Conservation (phyloP, 2,329 filamentous ascomycete species). For the Sclerotinia nivalis region DNA sequence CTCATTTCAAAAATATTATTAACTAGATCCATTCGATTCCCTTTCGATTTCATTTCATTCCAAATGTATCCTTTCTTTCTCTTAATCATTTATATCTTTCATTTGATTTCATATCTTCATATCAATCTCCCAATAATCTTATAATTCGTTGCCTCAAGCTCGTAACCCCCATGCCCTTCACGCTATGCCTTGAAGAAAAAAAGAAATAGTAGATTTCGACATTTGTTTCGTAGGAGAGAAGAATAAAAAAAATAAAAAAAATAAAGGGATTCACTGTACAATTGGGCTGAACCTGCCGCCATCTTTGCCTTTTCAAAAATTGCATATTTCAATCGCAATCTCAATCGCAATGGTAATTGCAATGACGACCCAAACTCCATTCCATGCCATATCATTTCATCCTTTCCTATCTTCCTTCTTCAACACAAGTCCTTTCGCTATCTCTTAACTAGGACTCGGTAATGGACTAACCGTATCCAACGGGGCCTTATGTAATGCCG, state of each 20-base stretch:
- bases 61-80: background rate
- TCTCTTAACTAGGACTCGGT: conserved; percentile 25
- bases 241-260: background rate
- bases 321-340: background rate
- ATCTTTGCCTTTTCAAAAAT: background rate
- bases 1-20: too few relatives aligned
- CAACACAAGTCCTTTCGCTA: background rate
- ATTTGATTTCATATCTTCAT: background rate
- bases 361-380: conserved; percentile 1
- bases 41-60: background rate
- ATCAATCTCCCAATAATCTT: background rate
- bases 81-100: background rate
- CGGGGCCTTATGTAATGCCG: conserved; percentile 84
- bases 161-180: background rate
- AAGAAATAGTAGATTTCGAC: background rate
- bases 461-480: conserved; percentile 68
- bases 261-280: conserved; percentile 3
- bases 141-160: conserved; percentile 1
- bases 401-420: background rate
- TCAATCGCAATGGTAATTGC: background rate
- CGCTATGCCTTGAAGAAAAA: conserved; percentile 3
- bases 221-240: conserved; percentile 3
- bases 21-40: background rate
- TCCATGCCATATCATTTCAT: conserved; percentile 11
- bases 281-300: background rate